Evolutionary conservation across 179 eudicot species (phyloP).

Genomic region (Beta corolliflora): DNA sequence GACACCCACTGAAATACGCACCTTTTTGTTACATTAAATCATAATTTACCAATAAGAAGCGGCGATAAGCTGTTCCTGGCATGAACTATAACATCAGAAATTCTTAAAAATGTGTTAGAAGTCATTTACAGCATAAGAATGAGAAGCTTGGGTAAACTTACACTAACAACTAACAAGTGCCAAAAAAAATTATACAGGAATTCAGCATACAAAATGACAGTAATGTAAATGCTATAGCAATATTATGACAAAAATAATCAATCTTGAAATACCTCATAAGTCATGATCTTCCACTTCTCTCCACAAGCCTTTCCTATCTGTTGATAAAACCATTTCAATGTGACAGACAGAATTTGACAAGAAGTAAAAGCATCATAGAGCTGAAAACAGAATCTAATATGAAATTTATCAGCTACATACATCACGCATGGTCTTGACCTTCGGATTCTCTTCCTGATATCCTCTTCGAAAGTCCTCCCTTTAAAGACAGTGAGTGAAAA

Average conservation of each 20-base stretch:
- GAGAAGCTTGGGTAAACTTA: not conserved
- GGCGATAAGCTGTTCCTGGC: not conserved
- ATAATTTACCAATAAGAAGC: not conserved
- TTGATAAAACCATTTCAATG: constrained; percentile 4
- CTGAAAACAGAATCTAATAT: constrained; percentile 8
- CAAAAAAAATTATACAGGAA: not conserved
- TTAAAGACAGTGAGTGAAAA: constrained; percentile 17
- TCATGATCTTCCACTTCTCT: constrained; percentile 87
- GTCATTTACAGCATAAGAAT: not conserved
- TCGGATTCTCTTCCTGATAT: constrained; percentile 74
- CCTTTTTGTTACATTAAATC: not conserved
- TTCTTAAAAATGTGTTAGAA: not conserved
- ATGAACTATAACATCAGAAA: not conserved
- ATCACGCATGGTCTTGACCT: constrained; percentile 73
- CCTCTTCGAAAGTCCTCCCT: constrained; percentile 88
- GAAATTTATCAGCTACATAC: constrained; percentile 41
- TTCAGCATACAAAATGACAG: not conserved
- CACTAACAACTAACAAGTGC: too few relatives aligned
- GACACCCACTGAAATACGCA: not conserved
- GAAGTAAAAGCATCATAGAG: constrained; percentile 1
- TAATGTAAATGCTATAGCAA: not conserved
- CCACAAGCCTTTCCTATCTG: constrained; percentile 93
- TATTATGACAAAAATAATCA: not conserved
- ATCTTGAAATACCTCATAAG: constrained; percentile 62
- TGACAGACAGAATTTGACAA: constrained; percentile 5